These are phyloP conservation scores for Saccharomycopsis sp. DNA, from an alignment of 805 yeast species.

Conservation along the genomic window DNA sequence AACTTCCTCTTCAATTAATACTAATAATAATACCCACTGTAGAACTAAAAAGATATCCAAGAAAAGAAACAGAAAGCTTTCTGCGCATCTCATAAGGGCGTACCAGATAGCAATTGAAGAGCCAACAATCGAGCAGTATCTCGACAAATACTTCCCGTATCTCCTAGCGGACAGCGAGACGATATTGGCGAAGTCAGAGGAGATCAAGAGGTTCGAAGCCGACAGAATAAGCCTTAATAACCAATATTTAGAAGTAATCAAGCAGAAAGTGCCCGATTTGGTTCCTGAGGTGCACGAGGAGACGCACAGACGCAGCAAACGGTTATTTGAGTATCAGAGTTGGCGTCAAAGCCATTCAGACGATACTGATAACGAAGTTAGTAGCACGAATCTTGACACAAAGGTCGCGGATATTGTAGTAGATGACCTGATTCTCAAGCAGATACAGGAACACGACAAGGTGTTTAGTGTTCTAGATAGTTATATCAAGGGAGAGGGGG, in stretches of 20 bases:
- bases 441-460: not conserved
- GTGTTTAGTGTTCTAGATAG: not conserved
- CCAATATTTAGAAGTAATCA: not conserved
- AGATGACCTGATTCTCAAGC: not conserved
- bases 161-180: slow-evolving; percentile 25
- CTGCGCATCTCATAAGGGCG: not conserved
- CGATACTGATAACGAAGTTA: not conserved
- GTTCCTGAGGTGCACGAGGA: not conserved
- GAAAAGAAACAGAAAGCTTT: too few species aligned
- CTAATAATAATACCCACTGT: not conserved
- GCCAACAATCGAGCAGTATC: not conserved
- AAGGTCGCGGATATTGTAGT: not conserved
- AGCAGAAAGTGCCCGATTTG: not conserved
- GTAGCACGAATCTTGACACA: not conserved
- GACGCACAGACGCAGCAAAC: not conserved
- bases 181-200: not conserved
- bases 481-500: not conserved
- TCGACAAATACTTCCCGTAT: slow-evolving; percentile 1
- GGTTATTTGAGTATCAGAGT: not conserved
- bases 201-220: not conserved
- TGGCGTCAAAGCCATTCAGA: not conserved
- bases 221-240: not conserved
- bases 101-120: slow-evolving; percentile 1
- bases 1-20: too few species aligned
- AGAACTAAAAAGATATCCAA: not conserved